Evolutionary conservation across 306 rosid species (phyloP), one percentile per base, ranked within the genome.

Genomic region (Gynostemma pentaphyllum): DNA sequence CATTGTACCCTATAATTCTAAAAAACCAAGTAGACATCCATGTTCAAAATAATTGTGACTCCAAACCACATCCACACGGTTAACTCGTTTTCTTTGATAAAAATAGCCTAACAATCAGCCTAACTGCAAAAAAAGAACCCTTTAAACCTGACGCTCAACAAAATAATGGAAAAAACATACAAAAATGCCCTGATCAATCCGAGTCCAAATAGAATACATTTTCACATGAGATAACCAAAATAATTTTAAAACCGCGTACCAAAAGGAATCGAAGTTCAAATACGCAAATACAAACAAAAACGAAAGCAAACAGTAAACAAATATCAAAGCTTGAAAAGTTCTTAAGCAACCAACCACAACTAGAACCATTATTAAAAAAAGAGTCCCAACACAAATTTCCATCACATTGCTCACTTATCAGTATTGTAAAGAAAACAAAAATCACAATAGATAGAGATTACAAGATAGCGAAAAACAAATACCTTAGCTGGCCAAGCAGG

Each of bases 401-500:
- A 41, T 40, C 66, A 41, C 59, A 66, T 22, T 66, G 22, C 36
- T 55, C 45, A 49, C 34, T 9, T 12, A 16, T 28, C 57, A 52
- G 34, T 16, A 44, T 14, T 29, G 28, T 40, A 46, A 72, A 74
- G 9, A 24, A 11, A 1, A n/a, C n/a, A 27, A 30, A 40, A 69
- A 36, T 39, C 47, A n/a, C 11, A 49, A 23, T n/a, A 45, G 22
- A 34, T 13, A 26, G 15, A 16, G 44, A 29, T 9, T 32, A 72
- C 14, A 66, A 49, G 32, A 32, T 1, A 72, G 57, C 74, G 9
- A 12, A 72, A 64, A 34, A 64, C 11, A 6, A 52, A 29, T 23
- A 94, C 99, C 99, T 94, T 86, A 47, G 97, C 99, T 39, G 99
- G 99, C 99, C 97, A 94, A 57, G 83, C 74, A 6, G 97, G 99